These are phyloP conservation scores for Ascochyta fabae DNA, from an alignment of 2,329 filamentous ascomycete genomes.

Conservation along the genomic window DNA sequence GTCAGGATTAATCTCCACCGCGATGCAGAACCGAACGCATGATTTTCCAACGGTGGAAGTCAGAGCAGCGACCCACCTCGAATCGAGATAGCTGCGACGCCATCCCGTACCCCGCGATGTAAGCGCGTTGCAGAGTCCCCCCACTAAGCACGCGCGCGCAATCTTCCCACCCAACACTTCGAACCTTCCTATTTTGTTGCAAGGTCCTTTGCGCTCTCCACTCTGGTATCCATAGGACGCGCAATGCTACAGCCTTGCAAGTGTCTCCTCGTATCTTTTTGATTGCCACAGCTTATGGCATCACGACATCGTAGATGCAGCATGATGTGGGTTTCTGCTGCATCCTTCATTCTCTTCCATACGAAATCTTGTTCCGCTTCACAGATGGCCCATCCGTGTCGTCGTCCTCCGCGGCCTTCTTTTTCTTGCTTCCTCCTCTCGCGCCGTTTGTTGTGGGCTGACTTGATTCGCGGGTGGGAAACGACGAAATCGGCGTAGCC, in stretches of 20 bases:
- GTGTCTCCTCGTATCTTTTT: conserved; percentile 13
- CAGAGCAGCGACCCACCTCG: conserved; percentile 29
- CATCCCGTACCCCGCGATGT: conserved; percentile 31
- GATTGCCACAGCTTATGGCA: conserved; percentile 11
- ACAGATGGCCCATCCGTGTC: conserved; percentile 54
- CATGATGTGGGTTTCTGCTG: conserved; percentile 1
- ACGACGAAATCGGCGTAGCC: conserved; percentile 56
- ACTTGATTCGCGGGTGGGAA: conserved; percentile 55
- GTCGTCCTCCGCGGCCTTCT: conserved; percentile 53
- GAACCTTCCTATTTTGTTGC: conserved; percentile 30
- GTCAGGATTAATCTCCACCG: conserved; percentile 29
- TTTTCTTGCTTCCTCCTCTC: conserved; percentile 53
- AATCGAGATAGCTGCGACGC: conserved; percentile 26
- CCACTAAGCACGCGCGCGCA: conserved; percentile 14
- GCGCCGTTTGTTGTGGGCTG: conserved; percentile 50
- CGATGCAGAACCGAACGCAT: conserved; percentile 24
- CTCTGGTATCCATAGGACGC: conserved; percentile 35
- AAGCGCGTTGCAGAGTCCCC: conserved; percentile 18
- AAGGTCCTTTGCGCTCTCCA: conserved; percentile 18
- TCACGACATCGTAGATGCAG: not conserved
- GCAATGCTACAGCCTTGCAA: conserved; percentile 25
- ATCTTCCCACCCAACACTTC: conserved; percentile 11
- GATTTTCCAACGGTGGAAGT: conserved; percentile 26
- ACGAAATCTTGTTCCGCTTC: conserved; percentile 60
- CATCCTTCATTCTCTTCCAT: conserved; percentile 52